phyloP scores from a whole-genome alignment of 441 rosid genomes.

The Syzygium malaccense region DNA sequence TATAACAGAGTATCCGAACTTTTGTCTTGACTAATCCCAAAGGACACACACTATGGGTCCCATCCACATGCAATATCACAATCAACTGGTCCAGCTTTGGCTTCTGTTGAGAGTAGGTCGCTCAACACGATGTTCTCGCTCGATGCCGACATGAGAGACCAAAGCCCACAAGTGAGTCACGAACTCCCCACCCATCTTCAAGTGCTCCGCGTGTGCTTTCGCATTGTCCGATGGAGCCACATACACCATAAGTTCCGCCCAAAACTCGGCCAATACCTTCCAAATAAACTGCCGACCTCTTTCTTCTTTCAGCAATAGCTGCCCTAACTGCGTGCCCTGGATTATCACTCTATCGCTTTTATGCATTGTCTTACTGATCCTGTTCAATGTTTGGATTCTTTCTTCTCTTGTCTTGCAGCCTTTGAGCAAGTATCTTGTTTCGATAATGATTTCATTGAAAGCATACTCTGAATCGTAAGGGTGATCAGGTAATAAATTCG shows the following conservation, averaged over 20 bases:
- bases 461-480: neutral
- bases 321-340: neutral
- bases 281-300: neutral
- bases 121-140: too few relatives aligned
- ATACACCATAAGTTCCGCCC: neutral
- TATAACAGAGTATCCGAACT: neutral
- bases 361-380: fast-evolving
- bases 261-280: neutral
- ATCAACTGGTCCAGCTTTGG: too few relatives aligned
- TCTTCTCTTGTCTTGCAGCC: neutral
- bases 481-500: neutral
- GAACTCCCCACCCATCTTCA: neutral
- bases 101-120: too few relatives aligned
- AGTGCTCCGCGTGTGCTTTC: neutral
- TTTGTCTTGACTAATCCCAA: neutral
- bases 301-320: neutral
- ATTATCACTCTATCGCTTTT: neutral
- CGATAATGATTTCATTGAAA: fast-evolving
- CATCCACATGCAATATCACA: neutral
- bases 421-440: neutral
- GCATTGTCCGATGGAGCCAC: neutral
- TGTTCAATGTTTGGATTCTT: neutral
- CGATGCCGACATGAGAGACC: neutral
- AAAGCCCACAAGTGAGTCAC: neutral
- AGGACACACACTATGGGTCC: neutral